Evolutionary conservation across 2,329 filamentous ascomycete genomes (phyloP), one percentile per base, ranked within the genome.

Genomic region (Fusarium sp.): DNA sequence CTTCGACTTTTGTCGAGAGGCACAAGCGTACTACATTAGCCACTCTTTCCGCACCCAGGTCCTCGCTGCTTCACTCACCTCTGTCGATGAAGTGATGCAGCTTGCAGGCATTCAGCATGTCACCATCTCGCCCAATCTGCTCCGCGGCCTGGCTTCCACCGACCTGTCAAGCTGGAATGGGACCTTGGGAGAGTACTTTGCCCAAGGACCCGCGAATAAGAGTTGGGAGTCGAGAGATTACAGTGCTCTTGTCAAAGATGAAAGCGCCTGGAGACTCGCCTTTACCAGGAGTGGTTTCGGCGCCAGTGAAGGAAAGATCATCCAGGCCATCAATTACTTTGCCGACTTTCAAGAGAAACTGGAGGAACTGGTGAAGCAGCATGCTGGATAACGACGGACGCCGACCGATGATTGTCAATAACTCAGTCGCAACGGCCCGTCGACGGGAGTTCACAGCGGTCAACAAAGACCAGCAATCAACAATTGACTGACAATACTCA

Each of bases 81-180:
- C 86, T 0, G 84, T 86, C 2, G 85, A 88, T 2, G 89, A 93
- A 74, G 87, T 90, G n/a, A 87, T 90, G 83, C 83, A 83, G 54
- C 83, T 92, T 2, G 88, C 88, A 2, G 89, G 90, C 0, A 86
- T 88, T 2, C 83, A 90, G 41, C 88, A 91, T 77, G 87, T 92
- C 24, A 92, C 90, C 0, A 84, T 93, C 39, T 84, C 89, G 0
- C 89, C 90, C 0, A 81, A 80, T 1, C 80, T 92, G 3, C 81
- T 92, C 29, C 80, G 80, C 10, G 81, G 85, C 37, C 82, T 91
- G n/a, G 82, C 84, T 0, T 79, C 81, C 14, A 83, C 83, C 14
- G 76, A 83, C 0, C 74, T 80, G 7, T 78, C 82, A 5, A 64
- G 77, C 0, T 81, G 81, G 79, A 68, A 79, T 33, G 80, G 80